Percentiles rank a stretch among this genome's conserved stretches.
phyloP scores from a whole-genome alignment of 2,329 filamentous ascomycete species.

The Botrytis elliptica region DNA sequence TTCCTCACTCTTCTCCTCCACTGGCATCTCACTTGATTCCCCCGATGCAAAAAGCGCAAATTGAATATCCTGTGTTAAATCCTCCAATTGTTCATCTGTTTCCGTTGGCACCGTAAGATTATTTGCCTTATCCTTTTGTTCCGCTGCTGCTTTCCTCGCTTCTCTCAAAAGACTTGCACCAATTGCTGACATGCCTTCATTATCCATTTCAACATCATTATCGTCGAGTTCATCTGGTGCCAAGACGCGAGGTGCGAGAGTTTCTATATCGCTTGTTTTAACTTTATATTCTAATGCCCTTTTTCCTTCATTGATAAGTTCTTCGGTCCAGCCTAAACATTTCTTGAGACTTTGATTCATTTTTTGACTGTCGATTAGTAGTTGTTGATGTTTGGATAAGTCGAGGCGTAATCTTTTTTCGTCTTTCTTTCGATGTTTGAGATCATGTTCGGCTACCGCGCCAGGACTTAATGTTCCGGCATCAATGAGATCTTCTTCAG shows the following conservation, averaged over 20 bases:
- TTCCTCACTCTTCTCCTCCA: background rate
- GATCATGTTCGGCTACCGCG: slow-evolving; percentile 46
- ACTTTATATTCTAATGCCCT: slow-evolving; percentile 85
- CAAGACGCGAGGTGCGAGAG: slow-evolving; percentile 75
- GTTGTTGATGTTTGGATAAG: slow-evolving; percentile 81
- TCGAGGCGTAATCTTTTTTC: slow-evolving; percentile 83
- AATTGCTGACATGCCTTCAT: slow-evolving; percentile 36
- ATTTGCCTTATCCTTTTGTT: slow-evolving; percentile 14
- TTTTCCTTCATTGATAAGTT: slow-evolving; percentile 82
- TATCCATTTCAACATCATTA: slow-evolving; percentile 30
- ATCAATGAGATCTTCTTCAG: slow-evolving; percentile 49
- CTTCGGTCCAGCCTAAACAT: slow-evolving; percentile 86
- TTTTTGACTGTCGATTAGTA: slow-evolving; percentile 86
- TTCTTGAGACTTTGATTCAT: slow-evolving; percentile 92
- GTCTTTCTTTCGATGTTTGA: slow-evolving; percentile 65
- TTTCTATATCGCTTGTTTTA: slow-evolving; percentile 72
- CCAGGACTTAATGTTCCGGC: slow-evolving; percentile 41
- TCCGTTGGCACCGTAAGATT: background rate
- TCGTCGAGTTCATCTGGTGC: slow-evolving; percentile 61
- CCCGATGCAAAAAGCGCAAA: slow-evolving; percentile 3
- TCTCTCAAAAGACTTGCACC: slow-evolving; percentile 34
- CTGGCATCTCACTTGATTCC: background rate
- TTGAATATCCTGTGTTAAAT: slow-evolving; percentile 13
- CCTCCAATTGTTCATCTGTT: slow-evolving; percentile 2
- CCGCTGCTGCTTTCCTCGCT: slow-evolving; percentile 31